These are phyloP conservation scores for Venturia oleaginea DNA, from an alignment of 2,329 filamentous ascomycete species.

Conservation along the genomic window DNA sequence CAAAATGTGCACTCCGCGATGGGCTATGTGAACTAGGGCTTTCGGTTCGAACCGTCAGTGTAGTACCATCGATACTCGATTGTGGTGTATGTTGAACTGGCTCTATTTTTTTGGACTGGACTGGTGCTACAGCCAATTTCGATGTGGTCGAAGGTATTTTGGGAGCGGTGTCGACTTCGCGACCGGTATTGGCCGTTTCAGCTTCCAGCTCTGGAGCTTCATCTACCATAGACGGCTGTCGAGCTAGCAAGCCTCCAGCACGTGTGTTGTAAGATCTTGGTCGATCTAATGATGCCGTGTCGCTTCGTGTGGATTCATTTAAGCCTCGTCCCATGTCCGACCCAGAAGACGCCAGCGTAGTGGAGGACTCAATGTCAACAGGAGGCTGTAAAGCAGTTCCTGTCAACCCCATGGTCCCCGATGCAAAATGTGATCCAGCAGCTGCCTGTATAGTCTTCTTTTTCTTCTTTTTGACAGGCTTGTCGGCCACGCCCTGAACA, in stretches of 20 bases:
- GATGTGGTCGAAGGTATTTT: background rate
- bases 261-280: background rate
- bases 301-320: background rate
- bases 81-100: background rate
- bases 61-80: conserved; percentile 20
- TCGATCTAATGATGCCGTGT: background rate
- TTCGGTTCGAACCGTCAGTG: conserved; percentile 28
- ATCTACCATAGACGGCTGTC: conserved; percentile 9
- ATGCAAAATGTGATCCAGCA: conserved; percentile 33
- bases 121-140: background rate
- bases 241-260: background rate
- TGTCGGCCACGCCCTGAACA: conserved; percentile 28
- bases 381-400: conserved; percentile 37
- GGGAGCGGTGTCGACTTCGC: conserved; percentile 9
- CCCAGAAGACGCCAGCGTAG: background rate
- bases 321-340: background rate
- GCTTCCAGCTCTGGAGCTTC: conserved; percentile 6
- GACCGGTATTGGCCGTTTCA: conserved; percentile 9
- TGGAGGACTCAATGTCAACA: background rate
- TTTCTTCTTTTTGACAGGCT: conserved; percentile 33
- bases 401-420: conserved; percentile 28
- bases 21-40: conserved; percentile 43
- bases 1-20: conserved; percentile 58
- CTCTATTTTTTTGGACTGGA: background rate
- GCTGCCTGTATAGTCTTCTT: conserved; percentile 20